A percentile compares a stretch with the other conserved stretches of the same genome.
Evolutionary conservation across 2,329 filamentous ascomycete species (phyloP).

Genomic region (Dactylellina leptospora): DNA sequence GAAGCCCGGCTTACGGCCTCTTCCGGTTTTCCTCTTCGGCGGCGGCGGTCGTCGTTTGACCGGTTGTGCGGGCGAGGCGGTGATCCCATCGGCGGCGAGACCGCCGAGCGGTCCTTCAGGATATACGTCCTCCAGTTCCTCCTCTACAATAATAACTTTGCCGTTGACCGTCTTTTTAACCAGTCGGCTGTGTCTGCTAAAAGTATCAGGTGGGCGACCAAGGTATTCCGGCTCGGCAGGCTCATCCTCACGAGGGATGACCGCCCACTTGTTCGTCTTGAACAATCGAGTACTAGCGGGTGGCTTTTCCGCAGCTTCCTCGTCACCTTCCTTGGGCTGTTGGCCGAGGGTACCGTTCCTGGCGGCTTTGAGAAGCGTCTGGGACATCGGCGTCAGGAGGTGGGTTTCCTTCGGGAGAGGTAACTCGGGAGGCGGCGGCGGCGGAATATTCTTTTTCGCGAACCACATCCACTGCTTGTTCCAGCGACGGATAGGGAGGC

Average conservation of each 20-base stretch:
- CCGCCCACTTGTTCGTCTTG: conserved; percentile 57
- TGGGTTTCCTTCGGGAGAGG: conserved; percentile 58
- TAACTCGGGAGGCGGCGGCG: conserved; percentile 55
- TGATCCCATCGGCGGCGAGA: conserved; percentile 8
- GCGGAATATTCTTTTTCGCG: conserved; percentile 54
- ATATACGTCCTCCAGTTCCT: conserved; percentile 36
- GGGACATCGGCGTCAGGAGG: conserved; percentile 57
- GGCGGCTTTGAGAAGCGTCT: conserved; percentile 57
- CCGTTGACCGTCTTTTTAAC: conserved; percentile 52
- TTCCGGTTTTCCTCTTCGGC: conserved; percentile 55
- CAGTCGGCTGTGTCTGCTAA: conserved; percentile 36
- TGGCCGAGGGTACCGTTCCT: conserved; percentile 54
- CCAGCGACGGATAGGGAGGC: conserved; percentile 58
- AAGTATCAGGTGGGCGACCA: conserved; percentile 54
- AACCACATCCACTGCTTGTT: conserved; percentile 56
- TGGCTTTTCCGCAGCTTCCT: neutral
- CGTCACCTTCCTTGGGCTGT: neutral
- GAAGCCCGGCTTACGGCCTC: conserved; percentile 56
- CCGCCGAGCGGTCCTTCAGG: conserved; percentile 6
- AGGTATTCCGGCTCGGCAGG: conserved; percentile 56
- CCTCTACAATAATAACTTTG: conserved; percentile 54
- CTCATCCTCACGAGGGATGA: conserved; percentile 55
- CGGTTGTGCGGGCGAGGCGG: conserved; percentile 20
- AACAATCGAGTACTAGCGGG: conserved; percentile 53
- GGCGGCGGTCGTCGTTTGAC: conserved; percentile 55